A percentile compares a stretch with the other conserved stretches of the same genome.
Conservation (phyloP, 2,329 filamentous ascomycete species). For the Fonsecaea pugnacius region DNA sequence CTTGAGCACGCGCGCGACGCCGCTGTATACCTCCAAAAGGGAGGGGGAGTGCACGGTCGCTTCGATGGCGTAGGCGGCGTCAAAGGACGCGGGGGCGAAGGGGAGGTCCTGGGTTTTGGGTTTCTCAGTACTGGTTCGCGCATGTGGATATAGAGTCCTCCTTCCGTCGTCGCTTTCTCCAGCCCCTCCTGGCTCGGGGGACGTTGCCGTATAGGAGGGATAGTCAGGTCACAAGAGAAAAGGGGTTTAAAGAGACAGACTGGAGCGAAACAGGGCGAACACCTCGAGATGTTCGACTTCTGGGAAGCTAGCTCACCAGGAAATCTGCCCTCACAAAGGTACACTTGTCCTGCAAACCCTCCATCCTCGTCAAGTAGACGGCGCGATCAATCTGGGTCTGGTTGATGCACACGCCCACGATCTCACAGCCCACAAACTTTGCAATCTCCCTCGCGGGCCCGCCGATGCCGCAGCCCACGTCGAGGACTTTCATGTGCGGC, state of each 20-base stretch:
- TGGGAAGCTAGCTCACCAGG: constrained; percentile 24
- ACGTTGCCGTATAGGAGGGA: not conserved
- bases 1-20: constrained; percentile 41
- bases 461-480: constrained; percentile 43
- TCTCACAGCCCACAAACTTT: constrained; percentile 38
- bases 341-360: constrained; percentile 30
- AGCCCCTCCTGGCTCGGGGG: not conserved
- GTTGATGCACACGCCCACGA: constrained; percentile 41
- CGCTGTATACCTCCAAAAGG: constrained; percentile 38
- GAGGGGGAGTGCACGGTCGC: constrained; percentile 41
- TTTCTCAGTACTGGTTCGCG: not conserved
- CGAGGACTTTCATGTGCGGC: constrained; percentile 39
- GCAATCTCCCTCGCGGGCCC: constrained; percentile 41
- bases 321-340: constrained; percentile 39
- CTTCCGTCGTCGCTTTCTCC: not conserved
- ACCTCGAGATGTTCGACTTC: not conserved
- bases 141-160: not conserved
- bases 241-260: not conserved
- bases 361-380: constrained; percentile 24
- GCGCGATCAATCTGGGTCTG: constrained; percentile 40
- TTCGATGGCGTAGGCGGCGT: constrained; percentile 42
- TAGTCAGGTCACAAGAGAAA: not conserved
- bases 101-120: constrained; percentile 28
- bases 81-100: constrained; percentile 39
- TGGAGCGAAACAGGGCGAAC: not conserved